Base-by-base conservation (phyloP, 345 rosid species). In the Citrus reticulata region DNA sequence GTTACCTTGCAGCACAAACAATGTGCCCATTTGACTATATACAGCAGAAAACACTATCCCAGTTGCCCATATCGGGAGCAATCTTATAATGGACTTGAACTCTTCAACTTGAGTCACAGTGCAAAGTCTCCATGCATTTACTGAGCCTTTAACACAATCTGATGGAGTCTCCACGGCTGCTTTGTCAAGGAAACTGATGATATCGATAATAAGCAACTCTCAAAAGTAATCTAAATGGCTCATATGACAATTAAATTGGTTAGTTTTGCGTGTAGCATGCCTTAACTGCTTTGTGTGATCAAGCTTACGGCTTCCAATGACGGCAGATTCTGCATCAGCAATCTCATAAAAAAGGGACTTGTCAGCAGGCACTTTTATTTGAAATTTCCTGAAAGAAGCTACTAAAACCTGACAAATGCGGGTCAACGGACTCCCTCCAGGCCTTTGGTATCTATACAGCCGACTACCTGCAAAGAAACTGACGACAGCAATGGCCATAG, bases 101-200 rank as follows among this genome's bases (percentile, higher is more conserved):
- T 88, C 86, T 75, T 88, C 93, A 4, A 89, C 91, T 74, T 88
- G 91, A 30, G 86, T 85, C 24, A 85, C 84, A 0, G 83, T 90
- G 73, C 88, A 88, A 0, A 86, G 81, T 39, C 73, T 81, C 90
- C 93, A 84, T 3, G 86, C 78, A 57, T 86, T 54, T 0, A 4
- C 25, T 6, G 77, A 37, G 16, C 25, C 80, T 61, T 77, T 82
- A 5, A 46, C 39, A 27, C 54, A 62, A 63, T 82, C 83, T 22
- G 66, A 66, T 57, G 76, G 79, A 46, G 49, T 62, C 57, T 60
- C 55, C 63, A 83, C 81, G 9, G 91, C 85, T 3, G 88, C 88
- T 82, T 85, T 86, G 85, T 89, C 89, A n/a, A 88, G 80, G 63
- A 71, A 86, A 70, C 87, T 86, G 78, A 58, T 5, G 24, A 57